A percentile compares a stretch with the other conserved stretches of the same genome.
phyloP scores from a whole-genome alignment of 306 rosid species.

The Urtica urens region DNA sequence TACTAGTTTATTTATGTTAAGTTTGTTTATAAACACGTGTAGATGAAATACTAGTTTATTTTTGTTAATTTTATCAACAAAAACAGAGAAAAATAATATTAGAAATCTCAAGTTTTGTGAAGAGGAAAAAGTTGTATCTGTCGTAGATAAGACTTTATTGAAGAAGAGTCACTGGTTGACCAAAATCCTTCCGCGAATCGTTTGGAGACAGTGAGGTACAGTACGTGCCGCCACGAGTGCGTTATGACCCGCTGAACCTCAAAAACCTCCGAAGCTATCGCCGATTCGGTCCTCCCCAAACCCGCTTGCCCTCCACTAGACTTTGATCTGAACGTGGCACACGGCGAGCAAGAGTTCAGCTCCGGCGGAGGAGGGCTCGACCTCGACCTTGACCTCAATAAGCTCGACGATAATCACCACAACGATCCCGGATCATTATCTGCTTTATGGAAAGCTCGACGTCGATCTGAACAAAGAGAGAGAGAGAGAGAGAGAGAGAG shows the following conservation, averaged over 20 bases:
- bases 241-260: constrained; percentile 88
- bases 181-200: constrained; percentile 19
- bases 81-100: constrained; percentile 16
- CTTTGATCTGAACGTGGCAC: constrained; percentile 76
- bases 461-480: too few relatives aligned
- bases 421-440: constrained; percentile 41
- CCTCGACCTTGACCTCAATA: constrained; percentile 91
- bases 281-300: constrained; percentile 33
- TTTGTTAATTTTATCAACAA: too few relatives aligned
- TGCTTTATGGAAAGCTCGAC: too few relatives aligned
- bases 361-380: constrained; percentile 53
- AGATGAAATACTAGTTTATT: too few relatives aligned
- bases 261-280: constrained; percentile 40
- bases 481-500: too few relatives aligned
- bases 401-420: constrained; percentile 60
- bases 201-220: constrained; percentile 62
- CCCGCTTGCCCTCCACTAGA: constrained; percentile 61
- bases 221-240: constrained; percentile 98
- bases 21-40: too few relatives aligned
- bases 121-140: constrained; percentile 7
- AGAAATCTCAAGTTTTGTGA: constrained; percentile 13
- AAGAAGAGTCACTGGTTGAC: constrained; percentile 7
- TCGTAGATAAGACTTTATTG: constrained; percentile 15
- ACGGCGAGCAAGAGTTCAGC: constrained; percentile 43
- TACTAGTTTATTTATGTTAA: too few relatives aligned